phyloP scores from a whole-genome alignment of 2,329 filamentous ascomycete genomes.

The Cladophialophora chaetospira region DNA sequence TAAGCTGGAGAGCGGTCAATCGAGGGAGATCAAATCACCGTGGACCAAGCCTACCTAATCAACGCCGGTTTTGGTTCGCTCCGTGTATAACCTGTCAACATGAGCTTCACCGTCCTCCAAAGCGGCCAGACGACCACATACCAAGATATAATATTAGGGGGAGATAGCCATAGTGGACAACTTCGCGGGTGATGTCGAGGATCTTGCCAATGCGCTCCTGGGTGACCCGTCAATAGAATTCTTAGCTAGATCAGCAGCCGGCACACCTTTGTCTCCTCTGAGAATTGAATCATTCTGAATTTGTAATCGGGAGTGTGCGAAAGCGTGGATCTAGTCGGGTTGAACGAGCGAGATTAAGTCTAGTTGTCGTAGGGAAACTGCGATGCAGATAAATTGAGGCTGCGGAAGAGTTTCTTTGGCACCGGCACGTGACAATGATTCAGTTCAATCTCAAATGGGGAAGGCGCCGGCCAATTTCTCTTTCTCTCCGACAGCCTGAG shows the following conservation, averaged over 20 bases:
- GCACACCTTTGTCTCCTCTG: conserved; percentile 92
- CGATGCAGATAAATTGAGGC: conserved; percentile 11
- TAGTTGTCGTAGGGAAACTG: neutral
- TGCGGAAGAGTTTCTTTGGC: conserved; percentile 12
- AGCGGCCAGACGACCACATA: conserved; percentile 44
- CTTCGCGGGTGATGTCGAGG: conserved; percentile 90
- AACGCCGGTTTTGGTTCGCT: conserved; percentile 86
- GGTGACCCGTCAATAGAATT: conserved; percentile 4
- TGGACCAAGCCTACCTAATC: conserved; percentile 60
- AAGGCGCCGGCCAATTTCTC: conserved; percentile 10
- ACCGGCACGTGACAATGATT: conserved; percentile 3
- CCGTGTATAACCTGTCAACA: conserved; percentile 75
- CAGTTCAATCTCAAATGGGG: conserved; percentile 6
- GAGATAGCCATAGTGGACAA: conserved; percentile 97
- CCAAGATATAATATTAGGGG: conserved; percentile 96
- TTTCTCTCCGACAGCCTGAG: neutral
- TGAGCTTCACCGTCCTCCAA: conserved; percentile 4
- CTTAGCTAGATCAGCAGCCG: neutral
- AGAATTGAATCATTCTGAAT: conserved; percentile 58
- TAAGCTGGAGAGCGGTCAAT: conserved; percentile 24
- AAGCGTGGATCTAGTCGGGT: neutral
- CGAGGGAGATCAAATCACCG: neutral
- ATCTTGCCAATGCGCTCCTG: conserved; percentile 97
- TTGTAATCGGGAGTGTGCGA: neutral
- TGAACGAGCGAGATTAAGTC: neutral